Evolutionary conservation across 148 eudicot genomes (phyloP).

Genomic region (Polygonum aviculare): DNA sequence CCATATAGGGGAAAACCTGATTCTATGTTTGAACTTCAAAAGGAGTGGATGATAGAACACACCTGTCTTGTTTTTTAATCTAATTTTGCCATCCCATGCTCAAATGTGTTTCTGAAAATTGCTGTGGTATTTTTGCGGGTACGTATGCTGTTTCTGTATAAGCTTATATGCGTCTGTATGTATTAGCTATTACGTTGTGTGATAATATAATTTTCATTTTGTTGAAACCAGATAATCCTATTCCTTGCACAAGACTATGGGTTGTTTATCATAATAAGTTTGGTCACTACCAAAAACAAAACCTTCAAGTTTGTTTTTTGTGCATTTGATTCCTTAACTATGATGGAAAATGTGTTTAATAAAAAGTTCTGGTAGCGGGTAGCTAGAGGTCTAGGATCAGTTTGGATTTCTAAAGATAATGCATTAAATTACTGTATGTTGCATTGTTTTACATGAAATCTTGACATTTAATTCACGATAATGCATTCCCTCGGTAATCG

Average conservation of each 20-base stretch:
- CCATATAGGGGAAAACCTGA: background rate
- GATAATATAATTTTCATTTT: background rate
- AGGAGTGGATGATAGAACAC: background rate
- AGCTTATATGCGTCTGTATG: background rate
- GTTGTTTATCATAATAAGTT: background rate
- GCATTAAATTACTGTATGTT: too few relatives aligned
- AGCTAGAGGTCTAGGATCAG: background rate
- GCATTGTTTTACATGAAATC: too few relatives aligned
- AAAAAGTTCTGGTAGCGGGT: background rate
- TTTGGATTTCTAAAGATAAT: too few relatives aligned
- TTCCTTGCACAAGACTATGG: background rate
- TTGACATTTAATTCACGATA: too few relatives aligned
- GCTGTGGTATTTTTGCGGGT: background rate
- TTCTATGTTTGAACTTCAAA: background rate
- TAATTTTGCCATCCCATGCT: background rate
- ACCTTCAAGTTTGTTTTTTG: background rate
- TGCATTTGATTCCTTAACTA: background rate
- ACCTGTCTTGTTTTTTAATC: background rate
- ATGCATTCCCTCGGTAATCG: too few relatives aligned
- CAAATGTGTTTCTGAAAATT: background rate
- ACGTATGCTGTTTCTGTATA: background rate
- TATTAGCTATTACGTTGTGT: background rate
- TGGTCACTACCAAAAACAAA: background rate
- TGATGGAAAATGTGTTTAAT: background rate
- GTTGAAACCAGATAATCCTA: background rate